Conservation (phyloP, 306 rosid species). For the Malus sieversii region DNA sequence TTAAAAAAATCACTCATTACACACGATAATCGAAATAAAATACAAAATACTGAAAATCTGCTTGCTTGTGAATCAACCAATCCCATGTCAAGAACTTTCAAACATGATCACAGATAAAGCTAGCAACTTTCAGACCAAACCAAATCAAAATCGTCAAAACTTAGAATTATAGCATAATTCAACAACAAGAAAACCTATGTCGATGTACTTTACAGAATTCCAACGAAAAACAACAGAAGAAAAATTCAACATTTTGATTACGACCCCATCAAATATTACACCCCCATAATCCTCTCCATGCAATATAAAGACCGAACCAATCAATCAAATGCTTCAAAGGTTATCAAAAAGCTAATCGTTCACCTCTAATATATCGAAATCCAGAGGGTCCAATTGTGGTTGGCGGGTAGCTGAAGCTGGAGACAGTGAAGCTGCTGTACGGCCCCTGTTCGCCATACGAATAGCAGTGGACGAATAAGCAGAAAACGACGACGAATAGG, state of each 20-base stretch:
- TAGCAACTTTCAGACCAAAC: background rate
- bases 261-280: conserved; percentile 28
- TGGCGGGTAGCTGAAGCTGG: conserved; percentile 70
- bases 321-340: conserved; percentile 20
- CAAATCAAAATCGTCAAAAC: background rate
- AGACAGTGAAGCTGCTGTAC: conserved; percentile 48
- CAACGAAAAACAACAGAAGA: background rate
- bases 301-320: background rate
- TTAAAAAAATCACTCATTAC: background rate
- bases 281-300: background rate
- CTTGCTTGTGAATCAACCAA: background rate
- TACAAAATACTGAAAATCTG: background rate
- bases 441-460: conserved; percentile 24
- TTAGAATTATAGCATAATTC: background rate
- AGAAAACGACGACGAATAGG: conserved; percentile 28
- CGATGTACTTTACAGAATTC: background rate
- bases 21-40: background rate
- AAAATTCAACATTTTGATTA: conserved; percentile 14
- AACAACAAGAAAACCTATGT: background rate
- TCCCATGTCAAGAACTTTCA: background rate
- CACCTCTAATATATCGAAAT: conserved; percentile 78
- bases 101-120: background rate
- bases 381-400: conserved; percentile 52
- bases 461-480: conserved; percentile 30
- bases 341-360: background rate